phyloP scores from a whole-genome alignment of 345 rosid species.

The Camelina neglecta region DNA sequence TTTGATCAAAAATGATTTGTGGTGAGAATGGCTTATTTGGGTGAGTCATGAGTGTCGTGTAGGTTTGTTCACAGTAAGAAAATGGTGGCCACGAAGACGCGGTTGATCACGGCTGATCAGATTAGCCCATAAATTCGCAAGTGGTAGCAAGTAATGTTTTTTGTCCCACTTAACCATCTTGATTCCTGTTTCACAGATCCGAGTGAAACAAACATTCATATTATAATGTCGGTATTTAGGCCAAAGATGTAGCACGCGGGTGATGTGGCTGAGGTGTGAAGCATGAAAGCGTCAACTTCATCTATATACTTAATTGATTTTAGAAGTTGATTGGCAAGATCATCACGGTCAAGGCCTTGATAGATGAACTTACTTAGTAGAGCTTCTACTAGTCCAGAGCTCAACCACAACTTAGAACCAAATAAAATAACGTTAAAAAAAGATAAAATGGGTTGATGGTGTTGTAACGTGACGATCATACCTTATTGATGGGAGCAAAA shows the following conservation, averaged over 20 bases:
- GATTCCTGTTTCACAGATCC: conserved; percentile 57
- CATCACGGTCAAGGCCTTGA: conserved; percentile 31
- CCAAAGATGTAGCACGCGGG: conserved; percentile 65
- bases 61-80: conserved; percentile 5
- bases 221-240: conserved; percentile 42
- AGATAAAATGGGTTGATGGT: no score
- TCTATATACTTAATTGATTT: conserved; percentile 59
- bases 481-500: no score
- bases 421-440: no score
- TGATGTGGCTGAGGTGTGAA: conserved; percentile 57
- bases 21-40: conserved; percentile 13
- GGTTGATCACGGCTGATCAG: conserved; percentile 65
- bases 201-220: neutral
- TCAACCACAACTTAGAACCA: conserved; percentile 55
- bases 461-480: no score
- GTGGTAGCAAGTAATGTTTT: conserved; percentile 59
- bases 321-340: conserved; percentile 41
- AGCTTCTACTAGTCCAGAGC: conserved; percentile 79
- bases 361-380: conserved; percentile 50
- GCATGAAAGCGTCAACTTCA: conserved; percentile 48
- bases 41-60: conserved; percentile 2
- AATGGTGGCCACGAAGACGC: conserved; percentile 42
- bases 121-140: conserved; percentile 91
- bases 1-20: conserved; percentile 7
- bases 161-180: conserved; percentile 65